phyloP scores from a whole-genome alignment of 2,329 filamentous ascomycete species.

The Cladosporium sphaerospermum region DNA sequence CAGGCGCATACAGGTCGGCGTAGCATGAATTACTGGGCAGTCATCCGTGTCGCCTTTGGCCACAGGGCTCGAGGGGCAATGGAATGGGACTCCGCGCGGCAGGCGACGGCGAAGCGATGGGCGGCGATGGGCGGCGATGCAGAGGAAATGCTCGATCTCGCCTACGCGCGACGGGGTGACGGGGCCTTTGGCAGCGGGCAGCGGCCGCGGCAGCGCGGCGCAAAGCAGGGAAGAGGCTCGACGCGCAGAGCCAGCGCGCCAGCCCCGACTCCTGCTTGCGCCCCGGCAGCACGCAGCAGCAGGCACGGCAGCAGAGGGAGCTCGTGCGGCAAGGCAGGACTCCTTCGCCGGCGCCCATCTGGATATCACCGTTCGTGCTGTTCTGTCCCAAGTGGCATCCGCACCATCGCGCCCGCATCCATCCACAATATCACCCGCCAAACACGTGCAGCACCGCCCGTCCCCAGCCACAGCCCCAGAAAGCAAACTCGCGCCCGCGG shows the following conservation, averaged over 20 bases:
- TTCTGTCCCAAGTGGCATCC: not conserved
- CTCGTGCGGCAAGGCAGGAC: not conserved
- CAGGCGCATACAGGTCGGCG: not conserved
- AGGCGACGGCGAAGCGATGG: not conserved
- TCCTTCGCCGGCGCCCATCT: not conserved
- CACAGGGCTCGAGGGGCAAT: not conserved
- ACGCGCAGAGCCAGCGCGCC: not conserved
- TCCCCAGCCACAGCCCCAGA: not conserved
- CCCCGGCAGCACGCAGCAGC: not conserved
- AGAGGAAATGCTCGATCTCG: not conserved
- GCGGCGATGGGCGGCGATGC: not conserved
- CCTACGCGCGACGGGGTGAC: too few species aligned
- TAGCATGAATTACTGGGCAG: not conserved
- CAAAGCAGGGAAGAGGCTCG: not conserved
- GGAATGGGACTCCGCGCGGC: not conserved
- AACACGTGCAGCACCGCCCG: not conserved
- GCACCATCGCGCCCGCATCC: not conserved
- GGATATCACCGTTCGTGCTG: not conserved
- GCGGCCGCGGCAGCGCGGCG: not conserved
- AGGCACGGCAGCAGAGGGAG: not conserved
- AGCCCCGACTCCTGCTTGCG: not conserved
- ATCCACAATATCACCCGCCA: not conserved
- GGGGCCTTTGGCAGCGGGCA: too few species aligned
- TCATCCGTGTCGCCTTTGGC: too few species aligned
- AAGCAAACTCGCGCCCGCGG: not conserved